phyloP scores from a whole-genome alignment of 1,284 basidiomycete species.

The Violaceomyces palustris region DNA sequence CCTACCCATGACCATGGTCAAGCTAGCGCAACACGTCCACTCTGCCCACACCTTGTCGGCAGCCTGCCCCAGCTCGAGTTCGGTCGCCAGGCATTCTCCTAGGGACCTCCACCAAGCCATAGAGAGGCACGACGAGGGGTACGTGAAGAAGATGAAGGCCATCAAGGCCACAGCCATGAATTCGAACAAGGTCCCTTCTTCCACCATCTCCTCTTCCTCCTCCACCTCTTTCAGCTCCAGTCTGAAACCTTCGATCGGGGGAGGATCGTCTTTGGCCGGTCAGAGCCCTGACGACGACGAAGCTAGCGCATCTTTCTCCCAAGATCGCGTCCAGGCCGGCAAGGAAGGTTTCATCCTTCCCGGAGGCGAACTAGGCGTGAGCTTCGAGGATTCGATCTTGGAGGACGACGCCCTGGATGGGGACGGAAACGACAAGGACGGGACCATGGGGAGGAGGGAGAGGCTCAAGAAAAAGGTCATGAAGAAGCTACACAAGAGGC shows the following conservation, averaged over 20 bases:
- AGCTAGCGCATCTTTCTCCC: too few relatives aligned
- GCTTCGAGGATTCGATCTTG: constrained; percentile 16
- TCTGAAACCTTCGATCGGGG: too few relatives aligned
- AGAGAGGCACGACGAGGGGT: constrained; percentile 34
- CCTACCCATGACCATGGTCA: constrained; percentile 23
- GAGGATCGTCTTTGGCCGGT: too few relatives aligned
- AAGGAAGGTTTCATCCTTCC: not conserved
- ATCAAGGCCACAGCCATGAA: too few relatives aligned
- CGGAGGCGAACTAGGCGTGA: not conserved
- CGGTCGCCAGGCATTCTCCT: constrained; percentile 31
- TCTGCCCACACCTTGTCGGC: constrained; percentile 32
- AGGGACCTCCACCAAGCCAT: constrained; percentile 39
- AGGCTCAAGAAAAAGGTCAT: constrained; percentile 32
- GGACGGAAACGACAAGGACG: constrained; percentile 5
- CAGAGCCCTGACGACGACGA: too few relatives aligned
- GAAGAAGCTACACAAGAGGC: constrained; percentile 26
- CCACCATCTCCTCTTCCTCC: too few relatives aligned
- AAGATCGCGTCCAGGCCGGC: not conserved
- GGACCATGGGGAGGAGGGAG: constrained; percentile 21
- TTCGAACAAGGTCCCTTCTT: too few relatives aligned
- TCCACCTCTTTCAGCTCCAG: too few relatives aligned
- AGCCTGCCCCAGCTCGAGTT: constrained; percentile 29
- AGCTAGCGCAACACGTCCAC: constrained; percentile 35
- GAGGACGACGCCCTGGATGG: constrained; percentile 8
- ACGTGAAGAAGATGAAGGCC: constrained; percentile 23